Percentiles rank a stretch among this genome's conserved stretches.
Evolutionary conservation across 208 protist species (phyloP).

Genomic region (Paratrypanosoma confusum): DNA sequence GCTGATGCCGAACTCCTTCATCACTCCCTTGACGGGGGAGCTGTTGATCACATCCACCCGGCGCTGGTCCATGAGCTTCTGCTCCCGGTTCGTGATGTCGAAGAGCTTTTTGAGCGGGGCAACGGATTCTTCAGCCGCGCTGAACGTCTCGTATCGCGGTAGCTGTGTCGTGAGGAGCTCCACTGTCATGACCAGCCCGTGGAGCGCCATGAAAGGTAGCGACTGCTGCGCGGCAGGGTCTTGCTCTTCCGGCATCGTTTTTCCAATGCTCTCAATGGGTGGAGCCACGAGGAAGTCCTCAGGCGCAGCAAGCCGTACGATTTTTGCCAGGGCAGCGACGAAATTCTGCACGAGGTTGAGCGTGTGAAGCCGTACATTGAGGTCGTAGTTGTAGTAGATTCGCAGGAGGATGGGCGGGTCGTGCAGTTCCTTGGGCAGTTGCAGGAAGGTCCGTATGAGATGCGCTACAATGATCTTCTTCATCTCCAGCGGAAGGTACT

Average conservation of each 20-base stretch:
- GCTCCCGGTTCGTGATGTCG: constrained; percentile 36
- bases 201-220: constrained; percentile 60
- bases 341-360: constrained; percentile 77
- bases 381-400: constrained; percentile 67
- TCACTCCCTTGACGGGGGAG: constrained; percentile 54
- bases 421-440: background rate
- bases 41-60: constrained; percentile 64
- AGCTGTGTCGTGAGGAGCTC: constrained; percentile 41
- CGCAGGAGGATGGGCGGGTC: constrained; percentile 40
- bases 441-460: constrained; percentile 62
- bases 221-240: too few relatives aligned
- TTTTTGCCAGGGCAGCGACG: constrained; percentile 51
- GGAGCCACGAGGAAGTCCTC: constrained; percentile 21
- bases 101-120: too few relatives aligned
- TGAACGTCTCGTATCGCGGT: too few relatives aligned
- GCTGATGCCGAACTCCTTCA: constrained; percentile 51
- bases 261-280: too few relatives aligned
- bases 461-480: constrained; percentile 82
- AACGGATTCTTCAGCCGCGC: constrained; percentile 27
- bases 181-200: constrained; percentile 49
- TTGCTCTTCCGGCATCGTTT: too few relatives aligned
- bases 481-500: constrained; percentile 71
- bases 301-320: constrained; percentile 56
- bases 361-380: constrained; percentile 63
- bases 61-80: constrained; percentile 71